Evolutionary conservation across 257 asterid genomes (phyloP).

Genomic region (Salvia rosmarinus): DNA sequence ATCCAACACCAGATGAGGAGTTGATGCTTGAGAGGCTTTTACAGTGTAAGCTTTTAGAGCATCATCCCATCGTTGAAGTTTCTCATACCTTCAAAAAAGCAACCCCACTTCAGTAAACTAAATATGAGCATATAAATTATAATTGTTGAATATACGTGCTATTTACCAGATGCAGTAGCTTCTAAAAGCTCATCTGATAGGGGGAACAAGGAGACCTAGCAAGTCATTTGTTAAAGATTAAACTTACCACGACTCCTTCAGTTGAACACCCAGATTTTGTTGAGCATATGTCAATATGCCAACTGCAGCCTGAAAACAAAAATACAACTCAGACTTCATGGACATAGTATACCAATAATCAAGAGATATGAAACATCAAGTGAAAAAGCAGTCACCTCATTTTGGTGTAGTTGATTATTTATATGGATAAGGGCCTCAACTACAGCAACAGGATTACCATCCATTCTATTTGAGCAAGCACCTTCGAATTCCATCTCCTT

Average conservation of each 20-base stretch:
- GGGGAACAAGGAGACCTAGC: constrained; percentile 1
- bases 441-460: constrained; percentile 90
- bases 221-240: constrained; percentile 25
- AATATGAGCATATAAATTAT: not conserved
- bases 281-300: constrained; percentile 97
- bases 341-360: constrained; percentile 23
- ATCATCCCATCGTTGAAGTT: constrained; percentile 98
- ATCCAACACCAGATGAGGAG: constrained; percentile 74
- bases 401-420: constrained; percentile 95
- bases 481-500: constrained; percentile 99
- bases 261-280: constrained; percentile 84
- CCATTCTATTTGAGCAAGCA: constrained; percentile 83
- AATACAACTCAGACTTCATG: constrained; percentile 26
- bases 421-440: constrained; percentile 98
- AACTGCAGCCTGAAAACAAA: constrained; percentile 83
- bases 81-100: constrained; percentile 76
- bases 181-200: constrained; percentile 6
- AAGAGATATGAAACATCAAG: constrained; percentile 18
- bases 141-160: constrained; percentile 4
- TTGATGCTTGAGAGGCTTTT: constrained; percentile 84
- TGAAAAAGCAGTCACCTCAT: constrained; percentile 64
- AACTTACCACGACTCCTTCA: constrained; percentile 94
- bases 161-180: constrained; percentile 16
- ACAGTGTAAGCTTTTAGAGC: constrained; percentile 98
- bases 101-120: constrained; percentile 33